Evolutionary conservation across 164 flowering plant genomes (phyloP).

Genomic region (Tetrastigma voinierianum): DNA sequence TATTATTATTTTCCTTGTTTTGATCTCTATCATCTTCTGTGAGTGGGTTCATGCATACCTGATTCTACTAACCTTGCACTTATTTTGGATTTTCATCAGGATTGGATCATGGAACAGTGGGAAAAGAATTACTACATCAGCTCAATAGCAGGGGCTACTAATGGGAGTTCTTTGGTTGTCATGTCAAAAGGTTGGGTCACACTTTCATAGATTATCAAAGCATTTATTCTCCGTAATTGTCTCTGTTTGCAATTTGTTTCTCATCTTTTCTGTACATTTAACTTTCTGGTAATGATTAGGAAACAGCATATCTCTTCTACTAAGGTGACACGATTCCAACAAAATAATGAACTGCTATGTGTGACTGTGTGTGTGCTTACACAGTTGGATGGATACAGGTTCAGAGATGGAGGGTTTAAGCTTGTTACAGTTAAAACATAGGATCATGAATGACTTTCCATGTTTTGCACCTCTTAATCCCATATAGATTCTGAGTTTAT

Average conservation of each 20-base stretch:
- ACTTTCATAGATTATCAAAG: background rate
- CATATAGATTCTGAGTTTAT: no score
- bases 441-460: no score
- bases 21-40: slow-evolving; percentile 12
- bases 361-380: no score
- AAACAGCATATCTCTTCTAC: no score
- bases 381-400: no score
- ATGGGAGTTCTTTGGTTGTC: slow-evolving; percentile 88
- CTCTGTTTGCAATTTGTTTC: background rate
- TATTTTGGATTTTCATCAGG: slow-evolving; percentile 37
- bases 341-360: no score
- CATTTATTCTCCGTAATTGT: background rate
- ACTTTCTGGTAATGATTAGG: no score
- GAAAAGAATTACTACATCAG: slow-evolving; percentile 85
- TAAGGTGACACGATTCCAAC: no score
- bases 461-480: no score
- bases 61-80: background rate
- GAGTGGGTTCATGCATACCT: background rate
- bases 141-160: slow-evolving; percentile 79
- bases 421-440: no score
- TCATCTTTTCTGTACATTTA: no score
- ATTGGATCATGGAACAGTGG: slow-evolving; percentile 99
- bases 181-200: slow-evolving; percentile 79
- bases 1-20: background rate
- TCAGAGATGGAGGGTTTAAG: no score